Evolutionary conservation across 1,139 yeast species (phyloP).

Genomic region (Saccharomyces uvarum): DNA sequence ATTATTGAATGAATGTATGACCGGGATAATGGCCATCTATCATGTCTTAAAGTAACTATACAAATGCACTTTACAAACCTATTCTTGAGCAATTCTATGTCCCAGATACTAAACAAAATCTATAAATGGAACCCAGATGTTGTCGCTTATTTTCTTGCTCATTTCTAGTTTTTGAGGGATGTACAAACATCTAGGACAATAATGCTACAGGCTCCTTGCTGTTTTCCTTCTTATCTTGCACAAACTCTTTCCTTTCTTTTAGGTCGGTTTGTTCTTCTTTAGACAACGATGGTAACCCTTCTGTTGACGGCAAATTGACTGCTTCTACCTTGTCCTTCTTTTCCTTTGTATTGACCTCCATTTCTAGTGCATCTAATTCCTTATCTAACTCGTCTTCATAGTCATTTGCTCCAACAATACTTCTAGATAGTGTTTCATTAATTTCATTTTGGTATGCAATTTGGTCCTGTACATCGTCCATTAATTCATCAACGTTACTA

Average conservation of each 20-base stretch:
- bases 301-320: slow-evolving; percentile 19
- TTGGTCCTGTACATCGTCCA: slow-evolving; percentile 84
- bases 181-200: not conserved
- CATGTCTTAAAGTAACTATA: not conserved
- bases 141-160: not conserved
- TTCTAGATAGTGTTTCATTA: slow-evolving; percentile 41
- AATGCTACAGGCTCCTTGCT: not conserved
- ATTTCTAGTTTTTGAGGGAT: not conserved
- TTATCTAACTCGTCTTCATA: slow-evolving; percentile 49
- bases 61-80: not conserved
- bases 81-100: not conserved
- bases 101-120: not conserved
- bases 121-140: not conserved
- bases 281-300: slow-evolving; percentile 14
- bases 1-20: not conserved
- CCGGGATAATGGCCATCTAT: not conserved
- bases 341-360: slow-evolving; percentile 29
- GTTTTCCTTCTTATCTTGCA: not conserved
- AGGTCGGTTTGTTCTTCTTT: not conserved
- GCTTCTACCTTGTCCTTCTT: slow-evolving; percentile 7
- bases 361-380: slow-evolving; percentile 41
- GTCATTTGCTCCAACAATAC: slow-evolving; percentile 39
- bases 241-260: not conserved
- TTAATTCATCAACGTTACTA: slow-evolving; percentile 68
- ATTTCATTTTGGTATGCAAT: slow-evolving; percentile 66